phyloP scores from a whole-genome alignment of 176 grass and related monocot genomes.

The Eragrostis curvula region DNA sequence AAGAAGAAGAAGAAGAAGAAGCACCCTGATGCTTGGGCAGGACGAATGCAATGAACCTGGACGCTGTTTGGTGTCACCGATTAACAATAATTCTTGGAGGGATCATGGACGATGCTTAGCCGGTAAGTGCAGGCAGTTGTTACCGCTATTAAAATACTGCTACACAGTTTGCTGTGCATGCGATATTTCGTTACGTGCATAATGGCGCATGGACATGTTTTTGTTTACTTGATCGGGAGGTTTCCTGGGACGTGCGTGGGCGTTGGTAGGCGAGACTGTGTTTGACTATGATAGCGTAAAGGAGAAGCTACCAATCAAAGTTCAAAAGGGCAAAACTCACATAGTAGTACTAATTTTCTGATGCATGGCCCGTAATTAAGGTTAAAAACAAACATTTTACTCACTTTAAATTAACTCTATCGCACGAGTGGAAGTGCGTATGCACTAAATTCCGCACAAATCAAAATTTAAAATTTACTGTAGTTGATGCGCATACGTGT shows the following conservation, averaged over 20 bases:
- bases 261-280: not conserved
- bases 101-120: not conserved
- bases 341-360: not conserved
- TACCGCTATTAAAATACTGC: too few species aligned
- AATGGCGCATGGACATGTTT: not conserved
- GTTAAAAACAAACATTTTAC: not conserved
- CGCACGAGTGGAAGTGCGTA: too few species aligned
- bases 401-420: not conserved
- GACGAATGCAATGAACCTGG: slow-evolving; percentile 51
- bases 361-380: too few species aligned
- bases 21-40: slow-evolving; percentile 12
- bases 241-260: slow-evolving; percentile 10
- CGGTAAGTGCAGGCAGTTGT: slow-evolving; percentile 4
- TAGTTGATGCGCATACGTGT: not conserved
- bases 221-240: slow-evolving; percentile 5
- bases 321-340: too few species aligned
- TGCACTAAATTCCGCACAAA: not conserved
- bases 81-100: not conserved
- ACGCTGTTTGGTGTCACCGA: slow-evolving; percentile 9
- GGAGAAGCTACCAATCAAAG: not conserved
- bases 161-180: not conserved
- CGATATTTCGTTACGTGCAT: slow-evolving; percentile 9
- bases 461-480: not conserved
- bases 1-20: too few species aligned
- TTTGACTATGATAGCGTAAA: not conserved